Evolutionary conservation across 495 filamentous ascomycete genomes (phyloP).

Genomic region (Aspergillus nanangensis): DNA sequence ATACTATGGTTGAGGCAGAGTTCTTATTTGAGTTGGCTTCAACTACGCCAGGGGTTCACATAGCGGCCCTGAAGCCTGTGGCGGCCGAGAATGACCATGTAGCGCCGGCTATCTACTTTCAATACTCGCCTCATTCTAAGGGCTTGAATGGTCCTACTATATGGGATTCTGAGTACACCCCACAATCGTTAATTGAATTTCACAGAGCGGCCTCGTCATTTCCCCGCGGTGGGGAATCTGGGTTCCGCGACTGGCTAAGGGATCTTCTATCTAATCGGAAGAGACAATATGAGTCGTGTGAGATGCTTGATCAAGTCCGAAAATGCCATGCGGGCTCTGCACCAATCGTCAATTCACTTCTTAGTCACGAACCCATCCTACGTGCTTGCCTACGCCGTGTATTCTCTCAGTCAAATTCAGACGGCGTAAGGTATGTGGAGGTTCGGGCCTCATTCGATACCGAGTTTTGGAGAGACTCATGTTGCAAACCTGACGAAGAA

Average conservation of each 20-base stretch:
- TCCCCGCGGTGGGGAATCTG: conserved; percentile 61
- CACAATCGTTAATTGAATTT: conserved; percentile 52
- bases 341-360: conserved; percentile 60
- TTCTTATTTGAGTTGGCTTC: conserved; percentile 69
- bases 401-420: conserved; percentile 61
- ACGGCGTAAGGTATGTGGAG: conserved; percentile 82
- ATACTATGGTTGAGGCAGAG: conserved; percentile 85
- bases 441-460: conserved; percentile 56
- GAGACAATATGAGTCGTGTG: too few species aligned
- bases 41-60: conserved; percentile 68
- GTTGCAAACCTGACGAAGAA: conserved; percentile 54
- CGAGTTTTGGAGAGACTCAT: conserved; percentile 54
- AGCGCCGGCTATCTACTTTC: conserved; percentile 46
- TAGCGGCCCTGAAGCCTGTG: conserved; percentile 54
- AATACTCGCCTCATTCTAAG: conserved; percentile 31
- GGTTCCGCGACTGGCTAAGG: conserved; percentile 77
- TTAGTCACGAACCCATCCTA: conserved; percentile 91
- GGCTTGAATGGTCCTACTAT: conserved; percentile 34
- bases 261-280: too few species aligned
- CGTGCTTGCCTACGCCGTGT: conserved; percentile 66
- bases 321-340: conserved; percentile 69
- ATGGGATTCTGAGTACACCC: conserved; percentile 60
- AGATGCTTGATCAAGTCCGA: conserved; percentile 24
- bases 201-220: conserved; percentile 65
- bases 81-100: conserved; percentile 39